These are phyloP conservation scores for Glomus cerebriforme DNA, from an alignment of 192 early-diverging fungal genomes.

Conservation along the genomic window DNA sequence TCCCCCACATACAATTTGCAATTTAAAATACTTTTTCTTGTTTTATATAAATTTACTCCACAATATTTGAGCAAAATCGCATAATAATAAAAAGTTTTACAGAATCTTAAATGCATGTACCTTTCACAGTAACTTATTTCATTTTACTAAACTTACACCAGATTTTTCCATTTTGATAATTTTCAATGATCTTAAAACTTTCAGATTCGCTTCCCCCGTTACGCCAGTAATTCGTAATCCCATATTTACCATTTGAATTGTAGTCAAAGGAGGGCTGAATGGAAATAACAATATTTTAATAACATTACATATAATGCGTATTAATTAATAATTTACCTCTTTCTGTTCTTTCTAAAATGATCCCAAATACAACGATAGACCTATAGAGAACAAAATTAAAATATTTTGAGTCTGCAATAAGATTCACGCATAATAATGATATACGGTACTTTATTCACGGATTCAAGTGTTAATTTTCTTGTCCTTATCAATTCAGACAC, in stretches of 20 bases:
- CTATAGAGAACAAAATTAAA: background rate
- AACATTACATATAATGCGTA: no score
- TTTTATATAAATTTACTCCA: no score
- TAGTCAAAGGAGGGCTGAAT: background rate
- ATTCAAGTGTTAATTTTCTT: background rate
- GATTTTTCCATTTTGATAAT: constrained; percentile 11
- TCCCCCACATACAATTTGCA: no score
- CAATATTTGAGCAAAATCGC: no score
- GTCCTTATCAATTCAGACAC: background rate
- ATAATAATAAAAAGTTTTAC: no score
- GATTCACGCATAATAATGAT: background rate
- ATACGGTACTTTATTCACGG: background rate
- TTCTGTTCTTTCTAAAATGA: background rate
- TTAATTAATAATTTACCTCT: background rate
- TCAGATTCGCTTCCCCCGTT: background rate
- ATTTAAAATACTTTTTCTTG: no score
- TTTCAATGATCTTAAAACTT: background rate
- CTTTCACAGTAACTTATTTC: no score
- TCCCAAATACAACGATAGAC: background rate
- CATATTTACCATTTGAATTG: background rate
- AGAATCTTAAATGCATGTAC: no score
- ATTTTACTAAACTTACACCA: background rate
- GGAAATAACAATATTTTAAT: background rate
- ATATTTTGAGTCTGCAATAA: background rate
- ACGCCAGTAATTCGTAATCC: background rate